Evolutionary conservation across 768 basidiomycete genomes (phyloP).

Genomic region (Erythrobasidium yunnanense): DNA sequence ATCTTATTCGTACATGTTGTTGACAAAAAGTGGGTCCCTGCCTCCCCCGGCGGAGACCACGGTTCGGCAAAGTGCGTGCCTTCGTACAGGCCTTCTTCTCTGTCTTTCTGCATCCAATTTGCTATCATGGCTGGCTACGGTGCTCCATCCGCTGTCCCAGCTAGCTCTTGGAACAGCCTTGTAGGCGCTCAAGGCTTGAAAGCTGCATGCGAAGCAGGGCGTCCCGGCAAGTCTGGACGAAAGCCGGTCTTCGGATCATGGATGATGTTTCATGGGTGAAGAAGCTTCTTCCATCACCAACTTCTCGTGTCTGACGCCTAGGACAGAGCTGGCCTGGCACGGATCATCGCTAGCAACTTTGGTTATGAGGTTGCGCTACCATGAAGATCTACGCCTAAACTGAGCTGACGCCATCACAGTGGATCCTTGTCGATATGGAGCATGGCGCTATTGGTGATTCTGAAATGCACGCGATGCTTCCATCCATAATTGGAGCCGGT

Average conservation of each 20-base stretch:
- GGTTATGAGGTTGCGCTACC: background rate
- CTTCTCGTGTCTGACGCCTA: background rate
- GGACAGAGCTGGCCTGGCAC: constrained; percentile 13
- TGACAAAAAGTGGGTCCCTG: too few species aligned
- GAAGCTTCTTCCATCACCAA: background rate
- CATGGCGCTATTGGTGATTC: constrained; percentile 37
- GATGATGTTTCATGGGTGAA: constrained; percentile 21
- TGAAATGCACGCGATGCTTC: constrained; percentile 35
- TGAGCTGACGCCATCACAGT: constrained; percentile 1
- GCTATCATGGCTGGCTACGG: constrained; percentile 25
- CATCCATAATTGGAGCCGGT: constrained; percentile 36
- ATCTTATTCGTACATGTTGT: too few species aligned
- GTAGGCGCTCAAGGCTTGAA: constrained; percentile 9
- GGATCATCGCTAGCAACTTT: constrained; percentile 10
- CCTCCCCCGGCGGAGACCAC: too few species aligned
- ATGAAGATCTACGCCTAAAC: background rate
- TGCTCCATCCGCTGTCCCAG: background rate
- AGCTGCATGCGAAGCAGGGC: constrained; percentile 4
- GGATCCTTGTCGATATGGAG: constrained; percentile 36
- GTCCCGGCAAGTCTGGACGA: background rate
- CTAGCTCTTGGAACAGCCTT: background rate
- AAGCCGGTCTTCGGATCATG: constrained; percentile 24
- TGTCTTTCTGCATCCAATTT: too few species aligned
- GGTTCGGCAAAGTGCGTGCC: too few species aligned
- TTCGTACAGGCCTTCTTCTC: too few species aligned